A percentile compares a stretch with the other conserved stretches of the same genome.
Evolutionary conservation across 306 rosid species (phyloP).

Genomic region (Vigna nakashimae): DNA sequence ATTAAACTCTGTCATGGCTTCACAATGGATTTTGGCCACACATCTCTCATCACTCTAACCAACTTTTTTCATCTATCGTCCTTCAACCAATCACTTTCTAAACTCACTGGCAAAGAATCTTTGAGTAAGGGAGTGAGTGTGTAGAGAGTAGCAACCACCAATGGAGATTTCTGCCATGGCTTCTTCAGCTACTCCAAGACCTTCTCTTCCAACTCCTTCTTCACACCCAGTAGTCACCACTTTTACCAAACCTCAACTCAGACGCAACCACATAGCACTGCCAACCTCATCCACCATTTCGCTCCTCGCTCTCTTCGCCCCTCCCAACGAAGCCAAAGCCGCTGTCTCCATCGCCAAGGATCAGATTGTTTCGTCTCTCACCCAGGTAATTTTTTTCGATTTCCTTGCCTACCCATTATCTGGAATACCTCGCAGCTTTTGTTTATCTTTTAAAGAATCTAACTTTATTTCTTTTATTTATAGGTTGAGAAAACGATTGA

Average conservation of each 20-base stretch:
- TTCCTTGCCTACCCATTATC: conserved; percentile 30
- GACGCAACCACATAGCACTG: conserved; percentile 59
- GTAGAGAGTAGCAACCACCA: conserved; percentile 38
- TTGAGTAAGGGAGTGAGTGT: too few relatives aligned
- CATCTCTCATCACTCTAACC: conserved; percentile 53
- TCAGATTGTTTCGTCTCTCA: conserved; percentile 80
- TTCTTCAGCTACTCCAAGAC: conserved; percentile 52
- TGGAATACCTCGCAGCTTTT: neutral
- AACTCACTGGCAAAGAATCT: neutral
- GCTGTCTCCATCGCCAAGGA: conserved; percentile 75
- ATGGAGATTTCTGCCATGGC: conserved; percentile 76
- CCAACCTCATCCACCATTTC: conserved; percentile 77
- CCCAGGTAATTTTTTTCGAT: conserved; percentile 56
- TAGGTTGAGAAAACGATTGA: conserved; percentile 87
- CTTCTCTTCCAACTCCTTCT: conserved; percentile 50
- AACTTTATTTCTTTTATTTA: neutral
- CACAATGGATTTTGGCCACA: conserved; percentile 49
- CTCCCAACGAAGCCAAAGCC: conserved; percentile 74
- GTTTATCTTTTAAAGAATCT: neutral
- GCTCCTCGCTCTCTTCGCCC: conserved; percentile 72
- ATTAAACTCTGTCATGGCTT: conserved; percentile 6
- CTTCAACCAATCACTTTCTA: neutral
- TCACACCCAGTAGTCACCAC: conserved; percentile 36
- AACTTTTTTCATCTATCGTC: conserved; percentile 2
- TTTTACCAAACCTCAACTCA: conserved; percentile 49